phyloP scores from a whole-genome alignment of 1,284 basidiomycete genomes.

The Boletus sp. region DNA sequence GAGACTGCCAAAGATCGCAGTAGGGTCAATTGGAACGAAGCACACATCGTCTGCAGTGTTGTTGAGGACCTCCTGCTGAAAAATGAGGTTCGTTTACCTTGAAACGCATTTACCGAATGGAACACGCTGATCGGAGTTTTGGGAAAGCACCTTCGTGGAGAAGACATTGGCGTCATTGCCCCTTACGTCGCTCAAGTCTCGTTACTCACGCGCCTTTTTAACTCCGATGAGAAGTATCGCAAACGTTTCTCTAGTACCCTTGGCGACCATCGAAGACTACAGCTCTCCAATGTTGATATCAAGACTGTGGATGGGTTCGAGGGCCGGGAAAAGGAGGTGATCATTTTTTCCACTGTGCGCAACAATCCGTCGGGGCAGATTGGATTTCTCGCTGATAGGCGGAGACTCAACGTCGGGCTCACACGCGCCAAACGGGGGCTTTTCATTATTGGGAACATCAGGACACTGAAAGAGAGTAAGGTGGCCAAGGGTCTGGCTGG shows the following conservation, averaged over 20 bases:
- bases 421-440: constrained; percentile 83
- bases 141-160: constrained; percentile 57
- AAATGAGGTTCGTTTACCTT: constrained; percentile 58
- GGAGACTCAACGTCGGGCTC: constrained; percentile 85
- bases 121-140: constrained; percentile 16
- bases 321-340: constrained; percentile 89
- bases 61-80: constrained; percentile 74
- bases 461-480: constrained; percentile 60
- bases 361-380: constrained; percentile 73
- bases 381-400: constrained; percentile 87
- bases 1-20: constrained; percentile 70
- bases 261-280: constrained; percentile 61
- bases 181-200: constrained; percentile 84
- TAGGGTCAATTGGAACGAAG: constrained; percentile 74
- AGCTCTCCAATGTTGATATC: constrained; percentile 70
- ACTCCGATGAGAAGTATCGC: constrained; percentile 47
- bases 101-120: constrained; percentile 5
- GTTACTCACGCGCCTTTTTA: constrained; percentile 63
- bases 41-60: constrained; percentile 71
- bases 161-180: constrained; percentile 84
- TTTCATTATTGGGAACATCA: constrained; percentile 77
- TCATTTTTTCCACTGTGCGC: constrained; percentile 88
- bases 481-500: constrained; percentile 21
- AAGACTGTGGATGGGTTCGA: constrained; percentile 94
- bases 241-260: constrained; percentile 57